Evolutionary conservation across 108 stramenopile species (phyloP).

Genomic region (Nitzschia sp.): DNA sequence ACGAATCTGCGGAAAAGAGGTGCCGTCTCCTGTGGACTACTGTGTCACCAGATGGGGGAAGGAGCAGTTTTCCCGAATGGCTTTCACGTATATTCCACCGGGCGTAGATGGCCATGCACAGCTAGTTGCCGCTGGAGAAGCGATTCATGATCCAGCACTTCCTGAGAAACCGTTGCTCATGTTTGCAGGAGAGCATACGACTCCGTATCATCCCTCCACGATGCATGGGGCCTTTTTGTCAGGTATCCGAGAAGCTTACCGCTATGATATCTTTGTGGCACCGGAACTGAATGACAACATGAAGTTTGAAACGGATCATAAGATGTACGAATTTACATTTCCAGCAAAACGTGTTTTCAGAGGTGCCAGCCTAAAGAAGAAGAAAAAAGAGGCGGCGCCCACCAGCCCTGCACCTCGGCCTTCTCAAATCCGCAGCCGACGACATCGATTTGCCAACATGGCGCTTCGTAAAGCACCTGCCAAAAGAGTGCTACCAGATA

Average conservation of each 20-base stretch:
- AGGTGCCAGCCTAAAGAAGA: not conserved
- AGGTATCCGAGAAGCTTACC: conserved; percentile 90
- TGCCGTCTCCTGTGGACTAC: conserved; percentile 67
- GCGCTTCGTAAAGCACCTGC: conserved; percentile 26
- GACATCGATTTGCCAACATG: conserved; percentile 35
- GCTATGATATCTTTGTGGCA: conserved; percentile 68
- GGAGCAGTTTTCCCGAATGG: conserved; percentile 65
- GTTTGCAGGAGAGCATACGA: conserved; percentile 96
- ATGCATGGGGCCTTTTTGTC: conserved; percentile 90
- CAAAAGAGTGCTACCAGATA: not conserved
- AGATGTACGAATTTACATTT: conserved; percentile 72
- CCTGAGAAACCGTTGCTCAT: conserved; percentile 52
- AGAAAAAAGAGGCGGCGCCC: not conserved
- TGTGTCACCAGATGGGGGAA: conserved; percentile 75
- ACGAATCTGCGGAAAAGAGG: conserved; percentile 51
- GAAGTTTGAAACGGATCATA: conserved; percentile 51
- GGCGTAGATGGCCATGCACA: conserved; percentile 68
- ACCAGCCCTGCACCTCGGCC: not conserved
- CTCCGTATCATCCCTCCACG: conserved; percentile 89
- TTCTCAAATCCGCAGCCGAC: conserved; percentile 15
- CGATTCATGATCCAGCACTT: conserved; percentile 50
- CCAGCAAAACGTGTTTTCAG: conserved; percentile 23
- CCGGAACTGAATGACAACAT: conserved; percentile 50
- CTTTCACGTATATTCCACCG: conserved; percentile 73
- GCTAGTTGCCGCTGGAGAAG: conserved; percentile 51